These are phyloP conservation scores for Grammothele lineata DNA, from an alignment of 768 basidiomycete genomes.

Conservation along the genomic window DNA sequence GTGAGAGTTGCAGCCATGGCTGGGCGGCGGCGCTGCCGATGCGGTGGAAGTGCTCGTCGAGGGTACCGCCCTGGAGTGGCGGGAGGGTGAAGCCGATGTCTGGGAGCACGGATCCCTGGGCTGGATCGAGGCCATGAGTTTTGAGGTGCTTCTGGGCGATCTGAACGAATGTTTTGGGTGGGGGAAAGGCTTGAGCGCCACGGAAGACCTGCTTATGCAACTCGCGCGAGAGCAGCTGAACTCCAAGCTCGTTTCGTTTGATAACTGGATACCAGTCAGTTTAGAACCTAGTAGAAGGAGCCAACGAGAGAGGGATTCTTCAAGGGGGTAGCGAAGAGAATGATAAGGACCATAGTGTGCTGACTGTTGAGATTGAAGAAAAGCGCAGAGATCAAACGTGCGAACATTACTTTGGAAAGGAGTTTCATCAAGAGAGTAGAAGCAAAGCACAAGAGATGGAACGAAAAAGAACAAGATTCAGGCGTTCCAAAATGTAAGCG, in stretches of 20 bases:
- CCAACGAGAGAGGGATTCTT: no score
- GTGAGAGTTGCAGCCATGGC: constrained; percentile 74
- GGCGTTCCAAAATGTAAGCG: no score
- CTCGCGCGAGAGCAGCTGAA: constrained; percentile 82
- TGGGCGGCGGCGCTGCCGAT: constrained; percentile 67
- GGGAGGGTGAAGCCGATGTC: constrained; percentile 81
- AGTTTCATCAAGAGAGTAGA: no score
- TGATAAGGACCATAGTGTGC: no score
- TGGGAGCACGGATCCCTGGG: constrained; percentile 76
- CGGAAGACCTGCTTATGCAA: constrained; percentile 83
- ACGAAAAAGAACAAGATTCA: no score
- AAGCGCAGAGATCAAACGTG: no score
- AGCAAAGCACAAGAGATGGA: no score
- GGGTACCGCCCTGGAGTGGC: constrained; percentile 70
- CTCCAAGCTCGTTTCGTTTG: constrained; percentile 85
- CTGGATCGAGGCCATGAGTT: constrained; percentile 77
- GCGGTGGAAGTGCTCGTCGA: constrained; percentile 86
- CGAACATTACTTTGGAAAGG: no score
- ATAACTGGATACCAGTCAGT: no score
- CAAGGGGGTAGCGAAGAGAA: no score
- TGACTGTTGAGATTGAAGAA: no score
- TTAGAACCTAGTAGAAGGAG: no score
- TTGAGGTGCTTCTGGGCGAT: constrained; percentile 79
- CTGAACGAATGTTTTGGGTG: constrained; percentile 56
- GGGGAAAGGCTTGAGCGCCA: constrained; percentile 57